Conservation (phyloP, 139 green algal genomes). For the Asterochloris erici region DNA sequence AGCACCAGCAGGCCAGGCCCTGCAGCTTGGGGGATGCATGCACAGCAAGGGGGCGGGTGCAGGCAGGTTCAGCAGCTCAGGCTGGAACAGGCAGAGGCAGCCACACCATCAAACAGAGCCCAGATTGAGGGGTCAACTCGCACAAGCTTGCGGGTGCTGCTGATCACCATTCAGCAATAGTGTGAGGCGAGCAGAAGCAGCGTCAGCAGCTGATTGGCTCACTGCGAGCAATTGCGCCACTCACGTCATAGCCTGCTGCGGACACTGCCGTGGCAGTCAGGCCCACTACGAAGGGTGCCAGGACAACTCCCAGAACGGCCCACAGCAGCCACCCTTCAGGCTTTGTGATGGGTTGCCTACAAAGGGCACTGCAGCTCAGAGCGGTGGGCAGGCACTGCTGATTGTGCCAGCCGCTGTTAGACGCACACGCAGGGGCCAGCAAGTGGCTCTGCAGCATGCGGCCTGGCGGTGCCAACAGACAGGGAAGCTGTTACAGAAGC, state of each 20-base stretch:
- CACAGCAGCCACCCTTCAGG: constrained; percentile 73
- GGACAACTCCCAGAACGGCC: constrained; percentile 58
- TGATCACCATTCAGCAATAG: too few species aligned
- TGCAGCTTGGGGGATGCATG: neutral
- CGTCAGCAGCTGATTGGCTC: too few species aligned
- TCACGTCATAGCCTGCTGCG: constrained; percentile 43
- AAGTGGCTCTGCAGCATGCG: neutral
- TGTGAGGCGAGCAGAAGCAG: too few species aligned
- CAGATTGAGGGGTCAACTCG: neutral
- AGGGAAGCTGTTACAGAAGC: too few species aligned
- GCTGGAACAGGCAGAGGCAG: neutral
- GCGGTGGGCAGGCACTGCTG: neutral
- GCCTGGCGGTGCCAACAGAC: too few species aligned
- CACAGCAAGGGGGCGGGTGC: neutral
- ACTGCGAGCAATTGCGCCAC: neutral
- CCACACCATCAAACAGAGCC: neutral
- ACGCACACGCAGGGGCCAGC: neutral
- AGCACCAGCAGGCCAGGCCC: neutral
- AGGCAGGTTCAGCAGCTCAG: neutral
- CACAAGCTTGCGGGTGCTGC: neutral
- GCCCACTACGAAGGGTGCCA: constrained; percentile 63
- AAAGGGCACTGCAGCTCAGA: neutral
- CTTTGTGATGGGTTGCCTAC: constrained; percentile 47
- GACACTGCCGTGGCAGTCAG: constrained; percentile 31
- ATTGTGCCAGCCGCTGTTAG: neutral